Percentiles rank a stretch among this genome's conserved stretches.
phyloP scores from a whole-genome alignment of 2,329 filamentous ascomycete genomes.

The Celoporthe dispersa region DNA sequence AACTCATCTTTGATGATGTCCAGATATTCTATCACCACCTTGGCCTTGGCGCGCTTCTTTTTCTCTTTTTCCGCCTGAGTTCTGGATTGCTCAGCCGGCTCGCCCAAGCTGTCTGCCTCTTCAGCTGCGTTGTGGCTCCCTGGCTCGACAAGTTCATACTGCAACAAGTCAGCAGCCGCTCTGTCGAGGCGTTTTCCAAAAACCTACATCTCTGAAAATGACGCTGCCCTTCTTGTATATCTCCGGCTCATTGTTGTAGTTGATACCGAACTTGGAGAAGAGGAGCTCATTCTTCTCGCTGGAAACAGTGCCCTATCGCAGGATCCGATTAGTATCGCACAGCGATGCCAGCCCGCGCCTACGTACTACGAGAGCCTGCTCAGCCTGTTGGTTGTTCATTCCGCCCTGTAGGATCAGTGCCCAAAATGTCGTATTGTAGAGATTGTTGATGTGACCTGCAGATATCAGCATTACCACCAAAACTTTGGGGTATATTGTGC shows the following conservation, averaged over 20 bases:
- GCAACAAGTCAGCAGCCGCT: not conserved
- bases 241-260: slow-evolving; percentile 96
- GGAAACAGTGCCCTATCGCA: slow-evolving; percentile 73
- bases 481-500: slow-evolving; percentile 19
- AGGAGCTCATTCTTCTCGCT: slow-evolving; percentile 96
- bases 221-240: slow-evolving; percentile 95
- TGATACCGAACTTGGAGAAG: slow-evolving; percentile 85
- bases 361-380: slow-evolving; percentile 74
- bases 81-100: slow-evolving; percentile 67
- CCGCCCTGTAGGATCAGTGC: slow-evolving; percentile 78
- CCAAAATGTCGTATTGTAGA: slow-evolving; percentile 99
- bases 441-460: slow-evolving; percentile 91
- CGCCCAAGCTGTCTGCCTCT: slow-evolving; percentile 54
- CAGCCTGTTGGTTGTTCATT: slow-evolving; percentile 76
- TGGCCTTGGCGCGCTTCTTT: slow-evolving; percentile 80
- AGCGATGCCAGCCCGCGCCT: not conserved
- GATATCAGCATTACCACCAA: slow-evolving; percentile 21
- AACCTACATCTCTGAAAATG: slow-evolving; percentile 76
- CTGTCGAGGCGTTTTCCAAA: not conserved
- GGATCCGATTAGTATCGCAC: not conserved
- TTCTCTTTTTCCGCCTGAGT: slow-evolving; percentile 82
- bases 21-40: slow-evolving; percentile 80
- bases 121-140: slow-evolving; percentile 50
- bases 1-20: slow-evolving; percentile 97
- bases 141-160: slow-evolving; percentile 75